These are phyloP conservation scores for Lathyrus oleraceus DNA, from an alignment of 306 rosid genomes.

Conservation along the genomic window DNA sequence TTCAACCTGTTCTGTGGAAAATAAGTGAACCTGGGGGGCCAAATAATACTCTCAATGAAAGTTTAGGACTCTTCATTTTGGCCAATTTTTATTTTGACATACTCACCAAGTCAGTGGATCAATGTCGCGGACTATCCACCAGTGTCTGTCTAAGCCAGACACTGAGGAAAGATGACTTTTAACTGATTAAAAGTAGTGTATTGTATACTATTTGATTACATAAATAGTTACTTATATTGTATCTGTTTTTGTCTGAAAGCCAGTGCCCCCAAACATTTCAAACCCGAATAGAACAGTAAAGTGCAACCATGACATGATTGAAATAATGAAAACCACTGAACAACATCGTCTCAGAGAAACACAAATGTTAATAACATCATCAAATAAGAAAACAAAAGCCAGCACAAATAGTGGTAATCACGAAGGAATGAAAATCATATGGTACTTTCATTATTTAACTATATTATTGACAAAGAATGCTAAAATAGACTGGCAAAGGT, in stretches of 20 bases:
- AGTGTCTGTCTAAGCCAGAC: background rate
- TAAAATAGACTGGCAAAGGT: conserved; percentile 22
- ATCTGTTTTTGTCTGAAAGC: background rate
- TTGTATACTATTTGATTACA: conserved; percentile 30
- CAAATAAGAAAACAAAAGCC: conserved; percentile 13
- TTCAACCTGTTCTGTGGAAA: conserved; percentile 22
- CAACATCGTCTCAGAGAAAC: background rate
- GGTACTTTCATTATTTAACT: conserved; percentile 43
- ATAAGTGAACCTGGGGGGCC: conserved; percentile 30
- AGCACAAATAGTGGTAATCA: conserved; percentile 4
- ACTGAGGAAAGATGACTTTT: conserved; percentile 34
- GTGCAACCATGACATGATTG: background rate
- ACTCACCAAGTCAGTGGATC: too few relatives aligned
- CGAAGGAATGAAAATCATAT: conserved; percentile 23
- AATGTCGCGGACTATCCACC: too few relatives aligned
- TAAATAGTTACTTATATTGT: conserved; percentile 18
- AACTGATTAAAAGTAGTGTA: conserved; percentile 26
- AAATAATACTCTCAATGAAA: too few relatives aligned
- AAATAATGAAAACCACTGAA: background rate
- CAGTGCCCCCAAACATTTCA: background rate
- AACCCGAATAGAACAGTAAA: background rate
- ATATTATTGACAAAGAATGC: conserved; percentile 42
- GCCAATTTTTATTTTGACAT: too few relatives aligned
- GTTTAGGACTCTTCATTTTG: too few relatives aligned
- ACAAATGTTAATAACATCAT: background rate